Percentiles rank a stretch among this genome's conserved stretches.
Conservation (phyloP, 2,329 filamentous ascomycete species). For the Pseudocercospora cruenta region DNA sequence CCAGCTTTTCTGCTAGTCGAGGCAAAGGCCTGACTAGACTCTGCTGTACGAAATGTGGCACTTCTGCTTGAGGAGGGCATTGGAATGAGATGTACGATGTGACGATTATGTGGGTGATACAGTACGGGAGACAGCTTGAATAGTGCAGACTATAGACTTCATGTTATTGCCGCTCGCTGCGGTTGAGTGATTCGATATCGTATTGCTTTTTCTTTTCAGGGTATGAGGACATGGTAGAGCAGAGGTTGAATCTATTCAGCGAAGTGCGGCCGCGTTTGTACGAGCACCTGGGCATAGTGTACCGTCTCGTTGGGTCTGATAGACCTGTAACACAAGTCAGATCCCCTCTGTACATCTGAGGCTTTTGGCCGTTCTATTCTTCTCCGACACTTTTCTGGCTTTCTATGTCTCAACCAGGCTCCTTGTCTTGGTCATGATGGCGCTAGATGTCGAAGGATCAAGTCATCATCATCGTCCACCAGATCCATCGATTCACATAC, state of each 20-base stretch:
- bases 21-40: slow-evolving; percentile 58
- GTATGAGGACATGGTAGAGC: not conserved
- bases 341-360: too few species aligned
- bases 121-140: not conserved
- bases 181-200: not conserved
- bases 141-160: not conserved
- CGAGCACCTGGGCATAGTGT: too few species aligned
- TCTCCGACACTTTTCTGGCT: too few species aligned
- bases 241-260: not conserved
- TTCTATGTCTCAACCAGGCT: too few species aligned
- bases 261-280: not conserved
- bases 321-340: too few species aligned
- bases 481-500: not conserved
- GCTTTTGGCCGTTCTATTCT: too few species aligned
- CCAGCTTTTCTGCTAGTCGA: slow-evolving; percentile 65
- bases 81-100: not conserved
- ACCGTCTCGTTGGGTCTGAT: too few species aligned
- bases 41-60: slow-evolving; percentile 59
- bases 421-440: too few species aligned
- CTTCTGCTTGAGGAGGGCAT: not conserved
- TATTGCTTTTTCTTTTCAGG: not conserved
- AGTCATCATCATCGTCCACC: not conserved
- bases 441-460: not conserved
- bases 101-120: not conserved
- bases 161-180: not conserved